Percentiles rank a stretch among this genome's conserved stretches.
phyloP scores from a whole-genome alignment of 768 basidiomycete species.

The Inosperma sp. region DNA sequence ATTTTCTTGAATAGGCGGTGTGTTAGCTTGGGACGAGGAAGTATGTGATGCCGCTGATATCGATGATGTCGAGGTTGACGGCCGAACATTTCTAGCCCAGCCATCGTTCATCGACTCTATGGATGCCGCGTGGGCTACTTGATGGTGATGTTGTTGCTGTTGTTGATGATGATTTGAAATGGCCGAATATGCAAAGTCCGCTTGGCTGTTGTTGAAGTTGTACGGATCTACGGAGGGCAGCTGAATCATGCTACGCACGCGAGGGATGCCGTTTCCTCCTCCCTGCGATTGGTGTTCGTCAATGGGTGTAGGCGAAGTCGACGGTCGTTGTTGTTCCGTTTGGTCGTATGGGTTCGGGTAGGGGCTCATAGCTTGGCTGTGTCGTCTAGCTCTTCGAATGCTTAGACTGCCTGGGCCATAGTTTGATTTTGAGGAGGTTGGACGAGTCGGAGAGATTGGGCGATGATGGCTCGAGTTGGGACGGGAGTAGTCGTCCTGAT shows the following conservation, averaged over 20 bases:
- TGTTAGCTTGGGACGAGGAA: slow-evolving; percentile 77
- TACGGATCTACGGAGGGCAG: slow-evolving; percentile 70
- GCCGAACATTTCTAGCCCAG: slow-evolving; percentile 55
- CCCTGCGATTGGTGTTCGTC: slow-evolving; percentile 43
- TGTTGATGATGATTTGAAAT: slow-evolving; percentile 41
- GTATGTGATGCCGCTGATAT: slow-evolving; percentile 74
- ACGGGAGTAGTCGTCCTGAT: slow-evolving; percentile 73
- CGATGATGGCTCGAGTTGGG: slow-evolving; percentile 72
- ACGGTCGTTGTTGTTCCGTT: slow-evolving; percentile 59
- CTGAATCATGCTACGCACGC: slow-evolving; percentile 81
- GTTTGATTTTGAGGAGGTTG: slow-evolving; percentile 62
- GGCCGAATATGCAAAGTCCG: slow-evolving; percentile 80
- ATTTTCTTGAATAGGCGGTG: slow-evolving; percentile 67
- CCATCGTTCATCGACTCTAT: slow-evolving; percentile 47
- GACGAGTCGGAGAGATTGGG: slow-evolving; percentile 64
- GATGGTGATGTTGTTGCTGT: too few relatives aligned
- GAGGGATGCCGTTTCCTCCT: slow-evolving; percentile 53
- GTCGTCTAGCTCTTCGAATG: slow-evolving; percentile 68
- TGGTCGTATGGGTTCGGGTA: slow-evolving; percentile 82
- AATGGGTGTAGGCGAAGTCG: slow-evolving; percentile 65
- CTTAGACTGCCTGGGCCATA: slow-evolving; percentile 53
- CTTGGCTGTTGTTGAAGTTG: slow-evolving; percentile 56
- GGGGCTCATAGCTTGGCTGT: slow-evolving; percentile 84
- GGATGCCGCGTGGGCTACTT: slow-evolving; percentile 39
- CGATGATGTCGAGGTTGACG: slow-evolving; percentile 73